Conservation (phyloP, 257 asterid genomes). For the Cruciata laevipes region DNA sequence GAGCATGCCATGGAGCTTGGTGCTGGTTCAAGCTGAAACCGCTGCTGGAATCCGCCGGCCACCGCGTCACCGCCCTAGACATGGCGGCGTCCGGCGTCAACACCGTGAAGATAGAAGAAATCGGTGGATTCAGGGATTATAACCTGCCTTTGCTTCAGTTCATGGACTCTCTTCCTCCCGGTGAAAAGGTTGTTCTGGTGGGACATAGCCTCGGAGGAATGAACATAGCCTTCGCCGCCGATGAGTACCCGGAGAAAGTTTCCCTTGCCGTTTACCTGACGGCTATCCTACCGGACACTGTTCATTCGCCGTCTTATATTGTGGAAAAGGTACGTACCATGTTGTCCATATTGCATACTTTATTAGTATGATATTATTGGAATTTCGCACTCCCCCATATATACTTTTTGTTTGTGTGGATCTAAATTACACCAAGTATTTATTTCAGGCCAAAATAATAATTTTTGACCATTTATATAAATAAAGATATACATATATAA, state of each 20-base stretch:
- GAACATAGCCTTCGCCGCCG: constrained; percentile 34
- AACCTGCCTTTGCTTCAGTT: constrained; percentile 34
- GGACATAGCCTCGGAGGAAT: constrained; percentile 61
- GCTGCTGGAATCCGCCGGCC: constrained; percentile 53
- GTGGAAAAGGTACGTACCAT: constrained; percentile 30
- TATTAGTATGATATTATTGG: too few species aligned
- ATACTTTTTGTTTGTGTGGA: too few species aligned
- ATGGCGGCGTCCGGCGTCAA: constrained; percentile 50
- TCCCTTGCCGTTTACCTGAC: constrained; percentile 38
- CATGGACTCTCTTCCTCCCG: constrained; percentile 28
- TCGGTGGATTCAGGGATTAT: constrained; percentile 35
- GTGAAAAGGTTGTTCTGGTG: constrained; percentile 45
- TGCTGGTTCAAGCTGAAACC: constrained; percentile 58
- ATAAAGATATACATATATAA: too few species aligned
- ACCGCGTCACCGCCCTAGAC: constrained; percentile 49
- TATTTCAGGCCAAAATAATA: too few species aligned
- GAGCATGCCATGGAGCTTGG: constrained; percentile 72
- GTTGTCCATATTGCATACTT: too few species aligned
- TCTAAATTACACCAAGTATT: too few species aligned
- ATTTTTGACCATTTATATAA: too few species aligned
- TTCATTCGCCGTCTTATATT: constrained; percentile 31
- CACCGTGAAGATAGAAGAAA: constrained; percentile 22
- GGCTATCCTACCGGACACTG: constrained; percentile 46
- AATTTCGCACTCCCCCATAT: too few species aligned
- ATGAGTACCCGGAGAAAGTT: constrained; percentile 37